Evolutionary conservation across 2,329 filamentous ascomycete species (phyloP), one percentile per base, ranked within the genome.

Genomic region (Alternaria atra): DNA sequence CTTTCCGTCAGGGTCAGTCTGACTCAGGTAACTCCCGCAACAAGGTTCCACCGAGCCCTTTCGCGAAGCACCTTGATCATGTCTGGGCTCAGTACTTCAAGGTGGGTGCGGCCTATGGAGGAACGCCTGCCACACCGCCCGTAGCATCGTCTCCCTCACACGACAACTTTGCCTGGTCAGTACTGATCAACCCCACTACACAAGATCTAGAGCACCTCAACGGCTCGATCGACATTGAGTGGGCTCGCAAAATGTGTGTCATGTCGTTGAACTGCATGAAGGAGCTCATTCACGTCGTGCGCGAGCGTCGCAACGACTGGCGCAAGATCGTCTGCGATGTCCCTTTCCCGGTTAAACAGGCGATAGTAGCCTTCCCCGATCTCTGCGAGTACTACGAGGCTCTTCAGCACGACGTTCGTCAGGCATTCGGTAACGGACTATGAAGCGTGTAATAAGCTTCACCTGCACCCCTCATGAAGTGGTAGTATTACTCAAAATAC

Each of bases 141-240:
- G 34, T 43, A 44, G 27, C 50, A 6, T 30, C 44, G 6, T 55
- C 62, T 12, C 57, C 55, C 4, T 60, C 63, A 1, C 48, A 56
- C 30, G 51, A 59, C 15, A 71, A 71, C 50, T 71, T 64, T 52
- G 44, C 59, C 5, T 74, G 72, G 72, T 46, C 70, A 5, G 52
- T 68, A 4, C 61, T 74, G 4, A 69, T 74, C 63, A 73, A 74
- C 54, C 64, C 68, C 1, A 67, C 69, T 58, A 72, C 72, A 1
- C 72, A 74, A 55, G 63, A 66, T 10, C 57, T 68, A 2, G 64
- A 68, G 59, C 64, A 67, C 25, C 71, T 70, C 6, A 65, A 67
- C 12, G 72, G 72, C 40, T 52, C 58, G n/a, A 23, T 68, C 13
- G 71, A 74, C 42, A 39, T 52, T 5, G 54, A 48, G 2, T 73